A percentile compares a stretch with the other conserved stretches of the same genome.
These are phyloP conservation scores for Aegilops longissima DNA, from an alignment of 176 grass and related monocot genomes.

Conservation along the genomic window DNA sequence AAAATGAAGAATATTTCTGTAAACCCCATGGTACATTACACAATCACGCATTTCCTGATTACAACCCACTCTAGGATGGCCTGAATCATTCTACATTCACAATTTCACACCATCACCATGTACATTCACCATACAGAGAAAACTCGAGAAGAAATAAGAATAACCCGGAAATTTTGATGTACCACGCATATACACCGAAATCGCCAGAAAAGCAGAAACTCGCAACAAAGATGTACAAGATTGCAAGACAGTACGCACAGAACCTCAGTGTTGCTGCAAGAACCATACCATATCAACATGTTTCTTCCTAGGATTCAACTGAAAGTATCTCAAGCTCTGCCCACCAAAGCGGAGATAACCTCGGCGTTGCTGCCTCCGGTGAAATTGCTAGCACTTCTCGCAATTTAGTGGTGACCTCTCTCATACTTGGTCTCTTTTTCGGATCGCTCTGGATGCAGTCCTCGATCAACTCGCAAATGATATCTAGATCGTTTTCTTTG, in stretches of 20 bases:
- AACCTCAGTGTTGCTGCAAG: slow-evolving; percentile 33
- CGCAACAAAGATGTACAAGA: slow-evolving; percentile 45
- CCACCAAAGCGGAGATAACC: slow-evolving; percentile 97
- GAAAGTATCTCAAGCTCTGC: slow-evolving; percentile 99
- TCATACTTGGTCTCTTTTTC: slow-evolving; percentile 82
- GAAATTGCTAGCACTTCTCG: slow-evolving; percentile 59
- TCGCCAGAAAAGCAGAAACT: slow-evolving; percentile 31
- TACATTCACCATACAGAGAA: slow-evolving; percentile 41
- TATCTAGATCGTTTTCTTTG: slow-evolving; percentile 69
- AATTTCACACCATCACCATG: slow-evolving; percentile 18
- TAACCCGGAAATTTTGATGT: neutral
- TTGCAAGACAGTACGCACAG: slow-evolving; percentile 50
- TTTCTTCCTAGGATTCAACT: slow-evolving; percentile 70
- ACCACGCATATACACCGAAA: slow-evolving; percentile 28
- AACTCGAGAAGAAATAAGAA: slow-evolving; percentile 19
- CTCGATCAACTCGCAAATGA: slow-evolving; percentile 73
- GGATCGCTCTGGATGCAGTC: slow-evolving; percentile 70
- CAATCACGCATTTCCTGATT: slow-evolving; percentile 39
- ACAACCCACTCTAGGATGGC: slow-evolving; percentile 33
- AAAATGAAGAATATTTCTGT: slow-evolving; percentile 37
- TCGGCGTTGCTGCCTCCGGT: slow-evolving; percentile 80
- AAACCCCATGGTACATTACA: slow-evolving; percentile 37
- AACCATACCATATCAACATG: slow-evolving; percentile 30
- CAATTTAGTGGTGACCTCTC: slow-evolving; percentile 60
- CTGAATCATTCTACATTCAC: slow-evolving; percentile 42